A percentile compares a stretch with the other conserved stretches of the same genome.
phyloP scores from a whole-genome alignment of 2,329 filamentous ascomycete species.

The Microcyclospora pomicola region DNA sequence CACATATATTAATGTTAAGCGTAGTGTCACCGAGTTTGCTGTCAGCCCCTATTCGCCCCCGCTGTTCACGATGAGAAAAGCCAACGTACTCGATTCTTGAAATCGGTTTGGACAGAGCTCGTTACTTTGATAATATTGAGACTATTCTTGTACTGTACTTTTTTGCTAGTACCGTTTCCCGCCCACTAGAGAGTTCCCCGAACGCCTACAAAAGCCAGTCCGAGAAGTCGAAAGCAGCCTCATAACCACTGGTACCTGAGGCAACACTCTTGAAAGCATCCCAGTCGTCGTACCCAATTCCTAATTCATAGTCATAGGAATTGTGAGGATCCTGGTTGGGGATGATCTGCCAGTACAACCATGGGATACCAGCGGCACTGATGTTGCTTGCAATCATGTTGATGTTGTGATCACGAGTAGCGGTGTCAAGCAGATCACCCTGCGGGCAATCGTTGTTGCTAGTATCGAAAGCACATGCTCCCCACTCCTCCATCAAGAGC shows the following conservation, averaged over 20 bases:
- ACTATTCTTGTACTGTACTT: too few species aligned
- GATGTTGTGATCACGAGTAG: constrained; percentile 17
- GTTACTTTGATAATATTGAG: too few species aligned
- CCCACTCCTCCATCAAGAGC: constrained; percentile 23
- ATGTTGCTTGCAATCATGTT: constrained; percentile 17
- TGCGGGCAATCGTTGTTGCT: constrained; percentile 18
- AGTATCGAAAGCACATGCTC: constrained; percentile 18
- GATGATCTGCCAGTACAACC: constrained; percentile 25
- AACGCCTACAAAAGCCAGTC: constrained; percentile 1
- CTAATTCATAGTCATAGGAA: constrained; percentile 23
- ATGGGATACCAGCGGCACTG: constrained; percentile 19
- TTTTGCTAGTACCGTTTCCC: too few species aligned
- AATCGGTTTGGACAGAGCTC: too few species aligned
- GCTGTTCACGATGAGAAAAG: too few species aligned
- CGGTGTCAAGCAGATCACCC: background rate
- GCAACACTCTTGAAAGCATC: constrained; percentile 6
- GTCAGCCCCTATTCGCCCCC: too few species aligned
- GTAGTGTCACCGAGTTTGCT: too few species aligned
- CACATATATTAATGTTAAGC: too few species aligned
- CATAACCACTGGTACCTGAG: background rate
- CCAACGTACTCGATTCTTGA: too few species aligned
- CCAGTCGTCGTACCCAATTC: constrained; percentile 17
- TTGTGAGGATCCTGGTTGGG: constrained; percentile 20
- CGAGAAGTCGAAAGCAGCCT: constrained; percentile 6
- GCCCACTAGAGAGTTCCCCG: too few species aligned